Percentiles rank a stretch among this genome's conserved stretches.
These are phyloP conservation scores for Verticillium alfalfae DNA, from an alignment of 2,329 filamentous ascomycete genomes.

Conservation along the genomic window DNA sequence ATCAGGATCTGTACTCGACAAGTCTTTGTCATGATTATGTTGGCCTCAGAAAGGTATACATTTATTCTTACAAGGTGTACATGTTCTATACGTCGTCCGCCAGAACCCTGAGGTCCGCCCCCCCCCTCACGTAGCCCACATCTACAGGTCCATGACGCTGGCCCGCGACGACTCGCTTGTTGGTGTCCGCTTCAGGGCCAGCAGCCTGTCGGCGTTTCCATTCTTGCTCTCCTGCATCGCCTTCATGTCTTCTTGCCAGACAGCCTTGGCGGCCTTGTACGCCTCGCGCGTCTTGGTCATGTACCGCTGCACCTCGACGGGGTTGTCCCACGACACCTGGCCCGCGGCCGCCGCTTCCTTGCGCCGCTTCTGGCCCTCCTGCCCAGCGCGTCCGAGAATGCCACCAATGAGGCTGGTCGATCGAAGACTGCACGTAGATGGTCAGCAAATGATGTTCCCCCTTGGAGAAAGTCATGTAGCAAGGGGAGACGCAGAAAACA, in stretches of 20 bases:
- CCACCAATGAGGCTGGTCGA: constrained; percentile 77
- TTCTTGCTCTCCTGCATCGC: constrained; percentile 20
- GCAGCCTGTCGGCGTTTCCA: constrained; percentile 26
- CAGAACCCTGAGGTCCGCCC: background rate
- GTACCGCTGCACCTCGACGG: constrained; percentile 33
- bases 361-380: constrained; percentile 67
- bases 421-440: constrained; percentile 56
- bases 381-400: constrained; percentile 76
- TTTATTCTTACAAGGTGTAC: background rate
- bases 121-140: background rate
- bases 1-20: too few relatives aligned
- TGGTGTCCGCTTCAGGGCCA: constrained; percentile 19
- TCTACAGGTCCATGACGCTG: background rate
- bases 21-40: background rate
- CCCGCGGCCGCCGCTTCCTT: constrained; percentile 57
- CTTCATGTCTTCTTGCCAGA: constrained; percentile 25
- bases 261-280: constrained; percentile 16
- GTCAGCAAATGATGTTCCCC: background rate
- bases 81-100: background rate
- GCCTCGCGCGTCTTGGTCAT: constrained; percentile 24
- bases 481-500: constrained; percentile 16
- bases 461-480: too few relatives aligned
- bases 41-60: background rate
- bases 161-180: background rate
- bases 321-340: constrained; percentile 55